These are phyloP conservation scores for Plasmopara muralis DNA, from an alignment of 352 stramenopile genomes.

Conservation along the genomic window DNA sequence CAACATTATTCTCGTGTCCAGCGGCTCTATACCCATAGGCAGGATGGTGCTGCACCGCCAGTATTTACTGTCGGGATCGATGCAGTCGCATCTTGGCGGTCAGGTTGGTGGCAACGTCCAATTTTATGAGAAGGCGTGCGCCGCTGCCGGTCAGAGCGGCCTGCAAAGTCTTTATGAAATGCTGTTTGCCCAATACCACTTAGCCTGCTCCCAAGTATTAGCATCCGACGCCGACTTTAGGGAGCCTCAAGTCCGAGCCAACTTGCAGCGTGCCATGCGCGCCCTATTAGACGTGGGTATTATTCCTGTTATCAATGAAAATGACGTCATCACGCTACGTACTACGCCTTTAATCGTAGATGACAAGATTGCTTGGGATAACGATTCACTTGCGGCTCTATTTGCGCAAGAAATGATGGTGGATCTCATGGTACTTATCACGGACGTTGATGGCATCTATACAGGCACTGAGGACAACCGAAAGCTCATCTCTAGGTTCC, in stretches of 20 bases:
- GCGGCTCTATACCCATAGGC: constrained; percentile 70
- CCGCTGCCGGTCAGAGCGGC: constrained; percentile 62
- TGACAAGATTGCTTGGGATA: constrained; percentile 75
- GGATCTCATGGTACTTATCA: constrained; percentile 75
- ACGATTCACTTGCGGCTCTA: constrained; percentile 74
- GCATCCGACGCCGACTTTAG: constrained; percentile 76
- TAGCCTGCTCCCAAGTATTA: constrained; percentile 76
- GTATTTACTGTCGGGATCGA: constrained; percentile 76
- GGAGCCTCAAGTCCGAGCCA: constrained; percentile 49
- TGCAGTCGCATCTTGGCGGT: constrained; percentile 73
- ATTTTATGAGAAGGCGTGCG: constrained; percentile 72
- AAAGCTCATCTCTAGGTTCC: constrained; percentile 46
- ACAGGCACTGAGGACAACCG: constrained; percentile 15
- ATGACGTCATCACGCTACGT: constrained; percentile 73
- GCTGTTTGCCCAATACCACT: constrained; percentile 79
- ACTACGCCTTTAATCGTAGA: constrained; percentile 51
- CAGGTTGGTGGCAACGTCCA: constrained; percentile 44
- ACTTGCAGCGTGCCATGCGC: constrained; percentile 56
- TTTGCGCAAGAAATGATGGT: constrained; percentile 68
- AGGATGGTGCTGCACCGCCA: constrained; percentile 77
- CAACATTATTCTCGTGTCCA: constrained; percentile 80
- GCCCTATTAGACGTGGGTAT: constrained; percentile 75
- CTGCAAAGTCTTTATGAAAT: constrained; percentile 84
- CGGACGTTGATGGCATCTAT: constrained; percentile 66
- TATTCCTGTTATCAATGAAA: constrained; percentile 84